Percentiles rank a stretch among this genome's conserved stretches.
These are phyloP conservation scores for Haberlea rhodopensis DNA, from an alignment of 257 asterid species.

Conservation along the genomic window DNA sequence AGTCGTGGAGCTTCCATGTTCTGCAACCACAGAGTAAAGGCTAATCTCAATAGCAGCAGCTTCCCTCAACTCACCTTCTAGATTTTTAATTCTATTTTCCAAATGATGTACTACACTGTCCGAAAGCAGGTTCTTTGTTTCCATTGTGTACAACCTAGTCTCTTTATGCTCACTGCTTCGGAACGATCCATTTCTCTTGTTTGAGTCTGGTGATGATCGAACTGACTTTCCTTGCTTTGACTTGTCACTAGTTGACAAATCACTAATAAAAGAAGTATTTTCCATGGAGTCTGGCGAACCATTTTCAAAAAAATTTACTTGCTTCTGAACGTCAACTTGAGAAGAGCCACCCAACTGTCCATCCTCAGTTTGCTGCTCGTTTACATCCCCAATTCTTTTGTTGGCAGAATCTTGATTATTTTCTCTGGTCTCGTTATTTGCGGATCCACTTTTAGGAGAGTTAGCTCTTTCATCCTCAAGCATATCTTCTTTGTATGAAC, in stretches of 20 bases:
- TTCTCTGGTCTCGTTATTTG: constrained; percentile 28
- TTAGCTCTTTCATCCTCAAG: constrained; percentile 23
- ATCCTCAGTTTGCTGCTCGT: constrained; percentile 35
- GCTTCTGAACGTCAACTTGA: constrained; percentile 25
- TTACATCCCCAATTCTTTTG: constrained; percentile 28
- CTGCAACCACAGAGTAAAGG: constrained; percentile 73
- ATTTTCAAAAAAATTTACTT: constrained; percentile 27
- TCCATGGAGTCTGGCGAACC: constrained; percentile 29
- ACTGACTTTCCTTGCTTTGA: constrained; percentile 55
- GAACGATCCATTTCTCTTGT: constrained; percentile 44
- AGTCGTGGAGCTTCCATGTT: constrained; percentile 72
- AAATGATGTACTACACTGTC: constrained; percentile 51
- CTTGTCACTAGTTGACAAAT: constrained; percentile 37
- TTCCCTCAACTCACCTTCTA: constrained; percentile 74
- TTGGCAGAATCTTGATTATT: constrained; percentile 29
- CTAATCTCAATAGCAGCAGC: constrained; percentile 81
- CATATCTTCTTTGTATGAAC: constrained; percentile 20
- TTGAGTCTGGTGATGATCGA: constrained; percentile 49
- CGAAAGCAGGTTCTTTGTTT: constrained; percentile 39
- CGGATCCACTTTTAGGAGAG: constrained; percentile 23
- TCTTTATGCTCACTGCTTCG: constrained; percentile 36
- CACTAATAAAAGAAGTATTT: constrained; percentile 21
- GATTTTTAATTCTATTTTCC: constrained; percentile 48
- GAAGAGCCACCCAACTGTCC: constrained; percentile 25
- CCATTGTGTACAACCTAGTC: constrained; percentile 38